Percentiles rank a stretch among this genome's conserved stretches.
These are phyloP conservation scores for Fomes fomentarius DNA, from an alignment of 1,284 basidiomycete species.

Conservation along the genomic window DNA sequence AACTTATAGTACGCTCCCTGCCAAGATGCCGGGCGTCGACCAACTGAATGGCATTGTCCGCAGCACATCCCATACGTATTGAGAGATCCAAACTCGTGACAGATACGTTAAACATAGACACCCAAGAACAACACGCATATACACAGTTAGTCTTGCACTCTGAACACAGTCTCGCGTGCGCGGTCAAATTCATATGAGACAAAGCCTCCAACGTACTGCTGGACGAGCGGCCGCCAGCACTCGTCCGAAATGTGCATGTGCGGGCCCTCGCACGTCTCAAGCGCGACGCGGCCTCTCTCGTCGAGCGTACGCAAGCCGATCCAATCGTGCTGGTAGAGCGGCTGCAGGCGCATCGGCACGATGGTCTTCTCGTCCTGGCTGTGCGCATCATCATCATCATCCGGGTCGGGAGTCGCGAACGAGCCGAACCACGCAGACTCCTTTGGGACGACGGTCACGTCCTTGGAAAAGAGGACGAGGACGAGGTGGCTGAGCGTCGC, in stretches of 20 bases:
- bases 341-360: conserved; percentile 76
- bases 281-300: conserved; percentile 63
- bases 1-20: no score
- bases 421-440: conserved; percentile 87
- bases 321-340: conserved; percentile 85
- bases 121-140: neutral
- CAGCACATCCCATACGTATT: no score
- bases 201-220: conserved; percentile 46
- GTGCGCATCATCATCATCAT: conserved; percentile 24
- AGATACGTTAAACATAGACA: conserved; percentile 23
- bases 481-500: conserved; percentile 62
- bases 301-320: conserved; percentile 85
- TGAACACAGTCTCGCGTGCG: neutral
- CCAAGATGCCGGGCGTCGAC: no score
- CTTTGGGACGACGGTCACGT: conserved; percentile 81
- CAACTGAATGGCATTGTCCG: no score
- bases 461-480: conserved; percentile 69
- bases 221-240: conserved; percentile 63
- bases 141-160: conserved; percentile 5
- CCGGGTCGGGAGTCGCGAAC: conserved; percentile 47
- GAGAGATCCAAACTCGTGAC: no score
- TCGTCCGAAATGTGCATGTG: conserved; percentile 78
- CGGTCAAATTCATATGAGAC: conserved; percentile 3
- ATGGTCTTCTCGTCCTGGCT: conserved; percentile 43
- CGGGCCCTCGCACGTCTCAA: conserved; percentile 74